phyloP scores from a whole-genome alignment of 495 filamentous ascomycete species.

The Daldinia decipiens region DNA sequence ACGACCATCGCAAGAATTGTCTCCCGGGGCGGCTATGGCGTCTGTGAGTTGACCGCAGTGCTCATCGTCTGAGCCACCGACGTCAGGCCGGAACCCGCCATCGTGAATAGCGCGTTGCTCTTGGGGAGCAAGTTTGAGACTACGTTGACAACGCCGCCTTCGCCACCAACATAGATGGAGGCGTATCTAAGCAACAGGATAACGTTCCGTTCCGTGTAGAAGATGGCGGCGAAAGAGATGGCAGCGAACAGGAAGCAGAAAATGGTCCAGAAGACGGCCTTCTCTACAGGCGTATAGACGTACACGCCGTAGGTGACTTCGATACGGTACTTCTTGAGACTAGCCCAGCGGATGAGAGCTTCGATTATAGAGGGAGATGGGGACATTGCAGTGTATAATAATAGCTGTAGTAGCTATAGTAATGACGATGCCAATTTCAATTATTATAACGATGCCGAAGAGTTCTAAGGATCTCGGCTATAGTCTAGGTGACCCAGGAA shows the following conservation, averaged over 20 bases:
- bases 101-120: conserved; percentile 1
- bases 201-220: conserved; percentile 37
- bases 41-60: conserved; percentile 28
- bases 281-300: conserved; percentile 59
- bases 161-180: conserved; percentile 17
- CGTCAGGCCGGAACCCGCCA: conserved; percentile 17
- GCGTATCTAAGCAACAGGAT: conserved; percentile 25
- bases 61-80: conserved; percentile 36
- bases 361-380: conserved; percentile 33
- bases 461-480: conserved; percentile 17
- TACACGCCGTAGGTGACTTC: conserved; percentile 60
- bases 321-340: conserved; percentile 61
- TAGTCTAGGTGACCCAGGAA: conserved; percentile 3
- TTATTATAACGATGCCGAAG: conserved; percentile 1
- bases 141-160: not conserved
- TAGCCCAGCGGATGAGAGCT: conserved; percentile 47
- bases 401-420: conserved; percentile 2
- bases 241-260: conserved; percentile 42
- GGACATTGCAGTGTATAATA: conserved; percentile 11
- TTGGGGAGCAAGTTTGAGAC: conserved; percentile 26
- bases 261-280: conserved; percentile 51
- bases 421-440: conserved; percentile 11
- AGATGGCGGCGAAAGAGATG: conserved; percentile 35
- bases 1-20: not conserved
- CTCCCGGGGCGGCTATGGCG: conserved; percentile 8